phyloP scores from a whole-genome alignment of 108 stramenopile genomes.

The Aureococcus anophagefferens region DNA sequence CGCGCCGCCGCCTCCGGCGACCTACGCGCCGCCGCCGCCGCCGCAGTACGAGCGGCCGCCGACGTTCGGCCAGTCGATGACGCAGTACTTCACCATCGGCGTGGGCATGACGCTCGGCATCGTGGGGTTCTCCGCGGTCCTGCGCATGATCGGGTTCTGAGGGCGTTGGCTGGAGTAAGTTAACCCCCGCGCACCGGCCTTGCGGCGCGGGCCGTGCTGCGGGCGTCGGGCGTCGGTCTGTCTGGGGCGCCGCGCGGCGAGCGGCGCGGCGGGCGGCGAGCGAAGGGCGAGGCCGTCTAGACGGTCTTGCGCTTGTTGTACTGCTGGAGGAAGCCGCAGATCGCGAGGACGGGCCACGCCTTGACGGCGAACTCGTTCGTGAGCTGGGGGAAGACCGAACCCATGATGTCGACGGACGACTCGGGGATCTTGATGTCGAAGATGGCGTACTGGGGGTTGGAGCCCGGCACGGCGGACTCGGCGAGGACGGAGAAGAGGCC shows the following conservation, averaged over 20 bases:
- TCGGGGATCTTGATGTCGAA: slow-evolving; percentile 29
- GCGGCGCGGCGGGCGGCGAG: too few relatives aligned
- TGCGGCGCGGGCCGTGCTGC: too few relatives aligned
- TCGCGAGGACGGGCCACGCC: background rate
- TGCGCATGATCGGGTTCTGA: background rate
- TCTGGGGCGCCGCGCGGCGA: too few relatives aligned
- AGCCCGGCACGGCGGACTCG: slow-evolving; percentile 47
- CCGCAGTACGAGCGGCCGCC: background rate
- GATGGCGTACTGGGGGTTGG: slow-evolving; percentile 43
- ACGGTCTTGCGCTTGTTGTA: too few relatives aligned
- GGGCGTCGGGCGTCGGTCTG: too few relatives aligned
- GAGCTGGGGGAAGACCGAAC: background rate
- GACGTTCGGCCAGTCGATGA: background rate
- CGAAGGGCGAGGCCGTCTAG: too few relatives aligned
- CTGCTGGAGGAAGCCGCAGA: background rate
- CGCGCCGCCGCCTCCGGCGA: too few relatives aligned
- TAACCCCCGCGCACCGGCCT: too few relatives aligned
- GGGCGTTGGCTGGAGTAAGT: too few relatives aligned
- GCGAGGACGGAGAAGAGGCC: slow-evolving; percentile 59
- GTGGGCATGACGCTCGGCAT: background rate
- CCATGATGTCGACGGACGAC: slow-evolving; percentile 26
- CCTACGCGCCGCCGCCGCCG: too few relatives aligned
- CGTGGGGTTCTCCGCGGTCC: background rate
- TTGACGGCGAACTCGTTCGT: too few relatives aligned
- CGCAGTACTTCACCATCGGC: background rate